A percentile compares a stretch with the other conserved stretches of the same genome.
Evolutionary conservation across 441 rosid genomes (phyloP).

Genomic region (Populus hybrid): DNA sequence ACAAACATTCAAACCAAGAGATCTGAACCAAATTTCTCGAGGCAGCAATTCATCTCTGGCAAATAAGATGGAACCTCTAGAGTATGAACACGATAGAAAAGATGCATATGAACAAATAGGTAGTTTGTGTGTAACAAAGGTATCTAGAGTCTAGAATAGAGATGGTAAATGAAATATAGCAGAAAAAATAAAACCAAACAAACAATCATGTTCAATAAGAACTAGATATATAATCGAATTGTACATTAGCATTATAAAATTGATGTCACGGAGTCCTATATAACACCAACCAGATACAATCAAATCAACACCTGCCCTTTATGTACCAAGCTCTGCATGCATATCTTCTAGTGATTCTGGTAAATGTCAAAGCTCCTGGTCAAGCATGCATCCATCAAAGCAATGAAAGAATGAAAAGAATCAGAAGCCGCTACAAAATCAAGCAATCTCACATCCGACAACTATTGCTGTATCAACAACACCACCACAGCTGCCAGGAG

Average conservation of each 20-base stretch:
- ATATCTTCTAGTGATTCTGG: background rate
- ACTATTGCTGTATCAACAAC: constrained; percentile 37
- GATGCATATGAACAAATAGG: background rate
- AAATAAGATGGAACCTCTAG: background rate
- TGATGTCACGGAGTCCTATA: constrained; percentile 4
- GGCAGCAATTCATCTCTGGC: background rate
- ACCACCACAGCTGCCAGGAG: constrained; percentile 36
- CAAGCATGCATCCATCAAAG: constrained; percentile 19
- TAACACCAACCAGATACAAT: background rate
- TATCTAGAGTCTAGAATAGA: background rate
- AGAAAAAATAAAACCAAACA: constrained; percentile 1
- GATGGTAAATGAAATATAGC: background rate
- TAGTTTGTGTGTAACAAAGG: background rate
- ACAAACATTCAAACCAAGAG: background rate
- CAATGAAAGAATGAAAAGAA: constrained; percentile 39
- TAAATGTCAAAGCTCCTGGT: constrained; percentile 12
- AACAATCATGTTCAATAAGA: constrained; percentile 5
- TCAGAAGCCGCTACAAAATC: constrained; percentile 23
- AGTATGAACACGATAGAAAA: background rate
- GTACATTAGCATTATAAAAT: constrained; percentile 14
- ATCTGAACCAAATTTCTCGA: background rate
- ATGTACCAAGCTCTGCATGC: constrained; percentile 17
- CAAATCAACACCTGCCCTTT: constrained; percentile 4
- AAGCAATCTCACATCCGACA: constrained; percentile 7
- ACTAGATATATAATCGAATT: constrained; percentile 9